phyloP scores from a whole-genome alignment of 2,329 filamentous ascomycete species.

The Venturia asperata region DNA sequence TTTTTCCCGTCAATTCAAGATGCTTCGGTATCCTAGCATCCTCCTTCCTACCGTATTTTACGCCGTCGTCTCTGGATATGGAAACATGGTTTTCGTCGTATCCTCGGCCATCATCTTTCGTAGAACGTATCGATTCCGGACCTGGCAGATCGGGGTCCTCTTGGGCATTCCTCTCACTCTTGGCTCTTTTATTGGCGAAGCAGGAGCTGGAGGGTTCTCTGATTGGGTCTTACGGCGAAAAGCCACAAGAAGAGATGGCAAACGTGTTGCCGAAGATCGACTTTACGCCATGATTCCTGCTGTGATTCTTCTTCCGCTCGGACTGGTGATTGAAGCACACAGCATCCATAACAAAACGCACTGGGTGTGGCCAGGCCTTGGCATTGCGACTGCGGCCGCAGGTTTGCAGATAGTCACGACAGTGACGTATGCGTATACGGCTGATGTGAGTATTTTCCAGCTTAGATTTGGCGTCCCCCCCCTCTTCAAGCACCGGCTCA shows the following conservation, averaged over 20 bases:
- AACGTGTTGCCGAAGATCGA: slow-evolving; percentile 29
- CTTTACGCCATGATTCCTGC: slow-evolving; percentile 30
- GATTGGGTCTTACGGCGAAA: slow-evolving; percentile 19
- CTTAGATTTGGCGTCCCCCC: background rate
- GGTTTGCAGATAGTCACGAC: slow-evolving; percentile 34
- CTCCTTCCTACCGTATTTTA: slow-evolving; percentile 19
- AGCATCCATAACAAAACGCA: slow-evolving; percentile 27
- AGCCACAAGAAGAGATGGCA: slow-evolving; percentile 18
- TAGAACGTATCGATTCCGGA: slow-evolving; percentile 18
- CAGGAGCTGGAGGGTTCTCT: slow-evolving; percentile 20
- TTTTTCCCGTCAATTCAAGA: slow-evolving; percentile 18
- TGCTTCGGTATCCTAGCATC: slow-evolving; percentile 21
- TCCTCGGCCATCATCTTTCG: slow-evolving; percentile 19
- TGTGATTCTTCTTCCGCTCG: slow-evolving; percentile 24
- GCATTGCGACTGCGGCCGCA: slow-evolving; percentile 32
- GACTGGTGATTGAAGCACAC: slow-evolving; percentile 29
- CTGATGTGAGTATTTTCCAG: background rate
- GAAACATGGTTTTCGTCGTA: slow-evolving; percentile 21
- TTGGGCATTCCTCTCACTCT: slow-evolving; percentile 20
- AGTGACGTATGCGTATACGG: slow-evolving; percentile 30
- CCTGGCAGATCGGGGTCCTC: slow-evolving; percentile 20
- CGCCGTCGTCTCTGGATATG: slow-evolving; percentile 20
- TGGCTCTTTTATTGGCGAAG: slow-evolving; percentile 20
- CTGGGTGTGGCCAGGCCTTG: slow-evolving; percentile 32
- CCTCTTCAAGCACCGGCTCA: background rate